Evolutionary conservation across 2,329 filamentous ascomycete species (phyloP).

Genomic region (Orbilia quercus): DNA sequence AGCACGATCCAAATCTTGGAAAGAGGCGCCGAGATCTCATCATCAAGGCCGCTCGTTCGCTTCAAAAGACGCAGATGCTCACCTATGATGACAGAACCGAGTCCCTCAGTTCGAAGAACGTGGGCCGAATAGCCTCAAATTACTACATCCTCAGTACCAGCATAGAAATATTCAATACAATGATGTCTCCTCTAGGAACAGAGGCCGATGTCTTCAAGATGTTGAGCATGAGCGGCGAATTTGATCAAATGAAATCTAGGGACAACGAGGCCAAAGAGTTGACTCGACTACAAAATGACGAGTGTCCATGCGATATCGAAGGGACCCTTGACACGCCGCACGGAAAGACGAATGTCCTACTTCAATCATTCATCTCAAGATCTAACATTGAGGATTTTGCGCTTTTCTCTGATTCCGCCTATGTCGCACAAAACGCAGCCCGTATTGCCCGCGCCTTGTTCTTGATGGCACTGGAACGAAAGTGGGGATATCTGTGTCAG

Average conservation of each 20-base stretch:
- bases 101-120: constrained; percentile 91
- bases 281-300: constrained; percentile 75
- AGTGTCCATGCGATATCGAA: constrained; percentile 80
- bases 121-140: constrained; percentile 95
- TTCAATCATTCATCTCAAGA: constrained; percentile 93
- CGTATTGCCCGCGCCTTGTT: constrained; percentile 95
- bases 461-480: constrained; percentile 94
- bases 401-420: constrained; percentile 87
- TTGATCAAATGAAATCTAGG: constrained; percentile 93
- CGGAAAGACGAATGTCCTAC: constrained; percentile 92
- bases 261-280: constrained; percentile 92
- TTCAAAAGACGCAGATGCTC: constrained; percentile 97
- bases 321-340: constrained; percentile 76
- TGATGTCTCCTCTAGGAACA: constrained; percentile 86
- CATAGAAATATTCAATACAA: constrained; percentile 93
- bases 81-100: constrained; percentile 96
- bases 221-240: constrained; percentile 97
- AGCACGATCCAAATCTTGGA: constrained; percentile 87
- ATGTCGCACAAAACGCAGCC: constrained; percentile 93
- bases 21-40: constrained; percentile 85
- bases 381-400: constrained; percentile 93
- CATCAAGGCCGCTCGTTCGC: constrained; percentile 84
- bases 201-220: constrained; percentile 95
- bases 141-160: constrained; percentile 95
- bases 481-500: constrained; percentile 95